Evolutionary conservation across 352 stramenopile genomes (phyloP), one percentile per base, ranked within the genome.

Genomic region (Pythium folliculosum): DNA sequence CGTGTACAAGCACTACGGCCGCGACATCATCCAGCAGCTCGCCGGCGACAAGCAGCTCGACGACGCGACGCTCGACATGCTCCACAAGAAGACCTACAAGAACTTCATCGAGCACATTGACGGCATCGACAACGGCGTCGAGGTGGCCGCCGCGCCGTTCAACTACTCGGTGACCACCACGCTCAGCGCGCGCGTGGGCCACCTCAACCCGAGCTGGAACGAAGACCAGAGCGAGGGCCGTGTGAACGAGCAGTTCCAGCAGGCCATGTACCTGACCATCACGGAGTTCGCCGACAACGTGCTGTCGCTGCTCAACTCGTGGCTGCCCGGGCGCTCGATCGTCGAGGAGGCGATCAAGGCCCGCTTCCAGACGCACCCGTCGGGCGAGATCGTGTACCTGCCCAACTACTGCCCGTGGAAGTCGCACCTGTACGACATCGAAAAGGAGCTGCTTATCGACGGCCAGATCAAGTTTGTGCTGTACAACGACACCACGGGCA

Each of bases 1-100:
- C 10, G 92, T 99, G 22, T 99, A 99, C 90, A 97, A 98, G 67
- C 97, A 99, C 86, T 99, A 99, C 86, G 97, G 97, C 10, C 88
- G 90, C 37, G 92, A 98, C 45, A 97, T 99, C 60, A 96, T 99
- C 65, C 92, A 80, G 63, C 71, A 78, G 52, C 65, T 96, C 56
- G 77, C 81, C 2, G 75, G 55, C 12, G 59, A 71, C 9, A 81
- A 80, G 7, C 50, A 54, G 19, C 70, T 95, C 30, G 81, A 91
- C 67, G 81, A 90, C 23, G 80, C 75, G 10, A 92, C 82, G 54
- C 72, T 95, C 25, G 89, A 98, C 7, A 73, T 93, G 53, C 72
- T 97, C 60, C 90, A 97, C 75, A 80, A 85, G 47, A 96, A 98
- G 78, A 86, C 98, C 21, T 99, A 99, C 84, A 91, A 98, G 75